Base-by-base conservation (phyloP, 495 filamentous ascomycete genomes). In the Aspergillus nanangensis region DNA sequence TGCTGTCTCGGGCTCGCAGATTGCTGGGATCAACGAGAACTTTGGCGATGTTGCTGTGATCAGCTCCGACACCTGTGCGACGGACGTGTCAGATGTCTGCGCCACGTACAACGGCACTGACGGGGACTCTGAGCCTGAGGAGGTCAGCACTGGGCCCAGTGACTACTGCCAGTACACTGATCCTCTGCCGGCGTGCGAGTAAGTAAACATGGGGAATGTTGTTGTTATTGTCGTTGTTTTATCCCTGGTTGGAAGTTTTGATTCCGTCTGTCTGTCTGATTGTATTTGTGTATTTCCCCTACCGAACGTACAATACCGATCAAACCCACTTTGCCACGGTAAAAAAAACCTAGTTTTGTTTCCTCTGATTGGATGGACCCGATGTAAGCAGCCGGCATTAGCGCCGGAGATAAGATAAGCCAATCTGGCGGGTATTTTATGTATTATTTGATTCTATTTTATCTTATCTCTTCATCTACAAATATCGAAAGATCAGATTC, bases 401-500 rank as follows among this genome's bases (percentile, higher is more conserved):
- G 44, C 44, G 44, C 44, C 34, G 33, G 44, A 5, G 25, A 29
- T 29, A 29, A 29, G 25, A 29, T 11, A 11, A 7, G 25, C 25
- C n/a, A n/a, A n/a, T n/a, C n/a, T n/a, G n/a, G n/a, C n/a, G n/a
- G n/a, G 1, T 3, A 37, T 37, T 14, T 8, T 19, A 13, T 9
- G 34, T 19, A 35, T 14, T 27, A 38, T 38, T 24, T 29, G 1
- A 40, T 24, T 37, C 2, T 37, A 15, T 1, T 15, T 17, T 38
- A 15, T 38, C 5, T 9, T 17, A 3, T 20, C 3, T 17, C n/a
- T 17, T 9, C 9, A 46, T 21, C 17, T 49, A 48, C 38, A 75
- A 44, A 49, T 76, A 73, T 41, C 70, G 50, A 41, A 74, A 63
- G 31, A 78, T 63, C 38, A 63, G 53, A 39, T 71, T 71, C 43